phyloP scores from a whole-genome alignment of 2,329 filamentous ascomycete species.

The Metarhizium anisopliae region DNA sequence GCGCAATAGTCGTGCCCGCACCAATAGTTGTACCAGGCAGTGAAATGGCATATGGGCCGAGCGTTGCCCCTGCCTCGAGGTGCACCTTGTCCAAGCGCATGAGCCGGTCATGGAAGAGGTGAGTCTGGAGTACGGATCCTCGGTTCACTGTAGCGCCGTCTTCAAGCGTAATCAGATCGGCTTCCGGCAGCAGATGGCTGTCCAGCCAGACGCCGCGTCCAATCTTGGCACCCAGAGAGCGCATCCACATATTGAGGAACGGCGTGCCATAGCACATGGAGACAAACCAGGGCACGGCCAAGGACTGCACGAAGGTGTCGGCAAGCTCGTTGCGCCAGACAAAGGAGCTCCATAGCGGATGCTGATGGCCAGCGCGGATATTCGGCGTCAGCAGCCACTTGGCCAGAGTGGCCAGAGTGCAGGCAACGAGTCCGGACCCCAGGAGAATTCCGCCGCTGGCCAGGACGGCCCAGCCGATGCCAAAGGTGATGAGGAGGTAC shows the following conservation, averaged over 20 bases:
- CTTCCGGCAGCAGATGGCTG: slow-evolving; percentile 14
- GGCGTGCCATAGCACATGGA: slow-evolving; percentile 12
- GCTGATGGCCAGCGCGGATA: slow-evolving; percentile 10
- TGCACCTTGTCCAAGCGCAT: slow-evolving; percentile 13
- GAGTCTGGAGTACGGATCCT: slow-evolving; percentile 12
- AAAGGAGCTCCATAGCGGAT: slow-evolving; percentile 14
- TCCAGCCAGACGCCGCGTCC: slow-evolving; percentile 14
- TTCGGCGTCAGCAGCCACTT: slow-evolving; percentile 13
- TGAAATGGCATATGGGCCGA: slow-evolving; percentile 11
- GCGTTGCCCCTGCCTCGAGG: slow-evolving; percentile 11
- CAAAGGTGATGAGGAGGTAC: slow-evolving; percentile 7
- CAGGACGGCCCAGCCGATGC: slow-evolving; percentile 9
- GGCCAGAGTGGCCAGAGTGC: slow-evolving; percentile 7
- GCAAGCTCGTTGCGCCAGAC: slow-evolving; percentile 38
- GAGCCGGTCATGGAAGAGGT: slow-evolving; percentile 14
- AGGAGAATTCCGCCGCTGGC: slow-evolving; percentile 6
- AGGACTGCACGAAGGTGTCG: slow-evolving; percentile 44
- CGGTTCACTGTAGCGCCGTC: slow-evolving; percentile 13
- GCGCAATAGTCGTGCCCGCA: slow-evolving; percentile 10
- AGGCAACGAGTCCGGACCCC: slow-evolving; percentile 2
- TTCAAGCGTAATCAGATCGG: slow-evolving; percentile 10
- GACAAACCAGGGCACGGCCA: slow-evolving; percentile 11
- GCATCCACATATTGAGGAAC: slow-evolving; percentile 10
- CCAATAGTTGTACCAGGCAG: slow-evolving; percentile 13
- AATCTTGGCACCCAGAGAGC: slow-evolving; percentile 11